Evolutionary conservation across 1,284 basidiomycete genomes (phyloP).

Genomic region (Singerocomus rubriflavus): DNA sequence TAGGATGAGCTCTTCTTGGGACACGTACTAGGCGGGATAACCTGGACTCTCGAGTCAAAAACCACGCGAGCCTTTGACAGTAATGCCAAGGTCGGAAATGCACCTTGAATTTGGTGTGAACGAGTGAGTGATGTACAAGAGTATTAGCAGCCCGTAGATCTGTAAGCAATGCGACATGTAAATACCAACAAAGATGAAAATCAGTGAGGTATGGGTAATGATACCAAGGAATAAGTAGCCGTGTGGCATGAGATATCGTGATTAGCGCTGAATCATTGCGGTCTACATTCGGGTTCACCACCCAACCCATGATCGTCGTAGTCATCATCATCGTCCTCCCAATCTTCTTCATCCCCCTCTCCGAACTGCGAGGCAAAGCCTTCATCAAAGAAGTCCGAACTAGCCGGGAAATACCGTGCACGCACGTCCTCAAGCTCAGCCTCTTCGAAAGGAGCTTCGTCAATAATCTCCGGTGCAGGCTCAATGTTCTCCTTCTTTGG

Average conservation of each 20-base stretch:
- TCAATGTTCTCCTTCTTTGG: conserved; percentile 71
- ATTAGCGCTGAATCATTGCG: conserved; percentile 43
- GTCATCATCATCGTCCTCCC: conserved; percentile 62
- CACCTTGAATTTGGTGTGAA: conserved; percentile 8
- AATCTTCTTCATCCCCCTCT: conserved; percentile 64
- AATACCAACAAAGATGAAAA: conserved; percentile 16
- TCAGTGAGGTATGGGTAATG: conserved; percentile 19
- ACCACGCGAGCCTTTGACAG: conserved; percentile 46
- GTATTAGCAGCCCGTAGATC: conserved; percentile 23
- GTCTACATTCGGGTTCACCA: conserved; percentile 61
- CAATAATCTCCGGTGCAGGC: conserved; percentile 67
- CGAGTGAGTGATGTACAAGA: conserved; percentile 3
- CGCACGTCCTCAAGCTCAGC: conserved; percentile 77
- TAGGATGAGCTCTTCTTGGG: conserved; percentile 52
- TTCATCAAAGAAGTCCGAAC: conserved; percentile 69
- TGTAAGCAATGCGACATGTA: conserved; percentile 31
- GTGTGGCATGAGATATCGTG: conserved; percentile 4
- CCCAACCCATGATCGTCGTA: conserved; percentile 44
- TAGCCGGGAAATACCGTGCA: conserved; percentile 67
- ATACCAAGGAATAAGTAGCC: conserved; percentile 9
- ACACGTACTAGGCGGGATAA: conserved; percentile 61
- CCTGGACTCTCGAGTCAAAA: conserved; percentile 55
- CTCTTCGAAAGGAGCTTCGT: conserved; percentile 70
- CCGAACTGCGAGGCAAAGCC: conserved; percentile 68
- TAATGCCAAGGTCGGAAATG: conserved; percentile 36